Evolutionary conservation across 192 early-diverging fungal species (phyloP).

Genomic region (Backusella parvicylindrica): DNA sequence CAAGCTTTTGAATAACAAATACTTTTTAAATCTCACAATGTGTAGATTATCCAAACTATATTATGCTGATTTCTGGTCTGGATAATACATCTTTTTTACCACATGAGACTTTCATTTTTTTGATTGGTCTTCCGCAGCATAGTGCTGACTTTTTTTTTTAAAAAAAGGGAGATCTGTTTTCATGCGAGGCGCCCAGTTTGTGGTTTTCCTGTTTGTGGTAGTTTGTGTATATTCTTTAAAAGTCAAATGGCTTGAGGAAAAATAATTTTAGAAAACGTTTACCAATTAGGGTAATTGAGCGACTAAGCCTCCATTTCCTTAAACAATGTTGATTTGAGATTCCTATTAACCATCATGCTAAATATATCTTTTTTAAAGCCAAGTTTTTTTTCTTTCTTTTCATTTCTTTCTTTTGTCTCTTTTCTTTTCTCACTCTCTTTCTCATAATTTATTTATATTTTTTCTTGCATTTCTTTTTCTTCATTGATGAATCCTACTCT

Average conservation of each 20-base stretch:
- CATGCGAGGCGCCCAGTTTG: background rate
- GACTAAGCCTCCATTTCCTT: background rate
- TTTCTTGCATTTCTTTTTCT: background rate
- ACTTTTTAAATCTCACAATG: too few species aligned
- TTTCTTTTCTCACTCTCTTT: background rate
- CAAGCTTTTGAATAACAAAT: too few species aligned
- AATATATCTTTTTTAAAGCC: conserved; percentile 1
- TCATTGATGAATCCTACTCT: background rate
- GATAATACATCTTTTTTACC: too few species aligned
- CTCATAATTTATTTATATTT: background rate
- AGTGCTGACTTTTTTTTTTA: too few species aligned
- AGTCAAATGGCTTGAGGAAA: background rate
- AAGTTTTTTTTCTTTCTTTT: background rate
- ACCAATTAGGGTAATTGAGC: background rate
- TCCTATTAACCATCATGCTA: background rate
- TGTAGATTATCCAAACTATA: too few species aligned
- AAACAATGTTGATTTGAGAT: background rate
- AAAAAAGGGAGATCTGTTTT: background rate
- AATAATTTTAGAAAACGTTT: background rate
- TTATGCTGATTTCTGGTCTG: too few species aligned
- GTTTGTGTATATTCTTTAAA: background rate
- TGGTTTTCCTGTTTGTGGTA: background rate
- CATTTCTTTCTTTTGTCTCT: background rate
- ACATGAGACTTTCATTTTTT: too few species aligned
- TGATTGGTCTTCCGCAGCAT: too few species aligned